Evolutionary conservation across 1,284 basidiomycete genomes (phyloP), one percentile per base, ranked within the genome.

Genomic region (Apiotrichum siamense): DNA sequence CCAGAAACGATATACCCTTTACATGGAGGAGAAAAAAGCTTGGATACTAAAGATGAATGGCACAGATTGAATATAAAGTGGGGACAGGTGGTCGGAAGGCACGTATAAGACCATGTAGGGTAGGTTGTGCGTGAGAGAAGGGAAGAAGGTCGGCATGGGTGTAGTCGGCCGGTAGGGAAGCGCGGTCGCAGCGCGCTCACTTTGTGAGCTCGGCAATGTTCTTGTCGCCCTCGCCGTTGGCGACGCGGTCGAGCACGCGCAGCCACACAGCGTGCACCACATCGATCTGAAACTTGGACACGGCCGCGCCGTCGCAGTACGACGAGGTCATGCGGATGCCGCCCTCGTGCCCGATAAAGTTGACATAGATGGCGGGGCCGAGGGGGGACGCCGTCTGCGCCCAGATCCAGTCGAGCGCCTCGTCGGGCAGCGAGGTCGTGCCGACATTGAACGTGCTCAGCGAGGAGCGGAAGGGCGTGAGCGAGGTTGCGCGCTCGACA

Each of bases 381-480:
- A 60, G 56, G 3, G 63, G 58, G 15, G 54, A 50, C 10, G 58
- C 51, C 3, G 54, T 52, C 48, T 65, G 63, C 7, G 49, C 57
- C 63, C 67, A 70, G 6, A 60, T 44, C 20, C 66, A 36, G 49
- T 67, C 65, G n/a, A 25, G 36, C 13, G 65, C 63, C 11, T 54
- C 52, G 11, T 42, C 26, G 5, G 64, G 66, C 7, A 68, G 52
- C 4, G 47, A 41, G 13, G 52, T 47, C n/a, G 35, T 27, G 17
- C 67, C 67, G 3, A 70, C 46, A 43, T 72, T 72, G 31, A 63
- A 66, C 13, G 66, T 35, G 41, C 45, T 52, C 33, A 64, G 26
- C 11, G 53, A 52, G 9, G 52, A 51, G 18, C 38, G 39, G 36
- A 47, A 59, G 2, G 62, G 60, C 3, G 38, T 44, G 3, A 46